Percentiles rank a stretch among this genome's conserved stretches.
Conservation (phyloP, 148 eudicot genomes). For the Tetragonia tetragonoides region DNA sequence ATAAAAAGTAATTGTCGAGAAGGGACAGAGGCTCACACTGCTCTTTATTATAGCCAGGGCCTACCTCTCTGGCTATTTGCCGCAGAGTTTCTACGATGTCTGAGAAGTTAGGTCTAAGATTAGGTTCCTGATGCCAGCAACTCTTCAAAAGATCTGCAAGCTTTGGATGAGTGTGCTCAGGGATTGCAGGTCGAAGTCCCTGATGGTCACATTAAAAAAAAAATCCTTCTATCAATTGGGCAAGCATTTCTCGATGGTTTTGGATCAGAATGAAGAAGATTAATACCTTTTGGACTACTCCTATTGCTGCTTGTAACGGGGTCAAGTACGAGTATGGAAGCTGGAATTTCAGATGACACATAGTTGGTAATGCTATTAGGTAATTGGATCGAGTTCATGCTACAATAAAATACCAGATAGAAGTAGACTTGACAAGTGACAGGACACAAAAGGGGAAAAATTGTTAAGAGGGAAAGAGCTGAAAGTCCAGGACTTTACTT, state of each 20-base stretch:
- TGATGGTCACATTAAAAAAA: conserved; percentile 14
- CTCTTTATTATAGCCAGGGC: neutral
- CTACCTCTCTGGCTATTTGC: conserved; percentile 47
- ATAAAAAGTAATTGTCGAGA: neutral
- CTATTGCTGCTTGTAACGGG: conserved; percentile 82
- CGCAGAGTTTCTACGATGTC: conserved; percentile 47
- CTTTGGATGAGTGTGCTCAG: conserved; percentile 53
- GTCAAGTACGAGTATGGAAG: conserved; percentile 56
- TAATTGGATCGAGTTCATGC: neutral
- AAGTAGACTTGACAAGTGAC: neutral
- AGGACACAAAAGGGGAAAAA: neutral
- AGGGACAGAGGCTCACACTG: neutral
- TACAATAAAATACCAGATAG: neutral
- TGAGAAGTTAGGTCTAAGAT: conserved; percentile 55
- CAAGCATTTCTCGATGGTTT: neutral
- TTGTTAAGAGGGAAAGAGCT: neutral
- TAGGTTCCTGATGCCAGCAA: conserved; percentile 79
- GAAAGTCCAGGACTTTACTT: conserved; percentile 38
- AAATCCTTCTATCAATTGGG: neutral
- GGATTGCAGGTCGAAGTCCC: conserved; percentile 70
- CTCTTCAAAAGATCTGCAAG: conserved; percentile 47
- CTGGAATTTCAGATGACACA: conserved; percentile 32
- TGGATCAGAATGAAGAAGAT: neutral
- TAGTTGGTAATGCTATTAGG: neutral
- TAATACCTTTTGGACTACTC: conserved; percentile 67